Conservation (phyloP, 2,329 filamentous ascomycete species). For the Fusarium sp. region DNA sequence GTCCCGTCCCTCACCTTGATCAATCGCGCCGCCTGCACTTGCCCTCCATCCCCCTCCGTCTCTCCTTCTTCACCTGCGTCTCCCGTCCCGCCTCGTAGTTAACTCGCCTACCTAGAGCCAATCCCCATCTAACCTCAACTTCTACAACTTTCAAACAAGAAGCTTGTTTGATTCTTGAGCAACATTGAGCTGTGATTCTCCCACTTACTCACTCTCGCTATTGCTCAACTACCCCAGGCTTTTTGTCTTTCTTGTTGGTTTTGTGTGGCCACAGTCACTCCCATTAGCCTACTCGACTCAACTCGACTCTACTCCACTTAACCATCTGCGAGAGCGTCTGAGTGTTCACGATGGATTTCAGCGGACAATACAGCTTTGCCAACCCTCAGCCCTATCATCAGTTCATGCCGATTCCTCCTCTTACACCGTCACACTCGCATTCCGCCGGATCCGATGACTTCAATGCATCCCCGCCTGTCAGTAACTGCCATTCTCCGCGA, state of each 20-base stretch:
- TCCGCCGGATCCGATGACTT: conserved; percentile 70
- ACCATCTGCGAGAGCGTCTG: conserved; percentile 8
- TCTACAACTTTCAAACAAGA: conserved; percentile 26
- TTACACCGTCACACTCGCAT: conserved; percentile 70
- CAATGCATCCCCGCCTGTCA: conserved; percentile 69
- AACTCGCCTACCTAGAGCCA: conserved; percentile 21
- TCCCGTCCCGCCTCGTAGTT: conserved; percentile 18
- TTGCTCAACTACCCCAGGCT: conserved; percentile 13
- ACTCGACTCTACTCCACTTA: conserved; percentile 23
- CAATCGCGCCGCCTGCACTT: conserved; percentile 17
- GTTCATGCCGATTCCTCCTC: conserved; percentile 68
- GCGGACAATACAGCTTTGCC: conserved; percentile 63
- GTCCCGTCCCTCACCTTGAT: background rate
- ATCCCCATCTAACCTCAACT: conserved; percentile 22
- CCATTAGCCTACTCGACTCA: conserved; percentile 25
- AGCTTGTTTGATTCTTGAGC: conserved; percentile 1
- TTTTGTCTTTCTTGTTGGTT: conserved; percentile 5
- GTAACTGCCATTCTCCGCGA: conserved; percentile 53
- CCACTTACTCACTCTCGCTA: background rate
- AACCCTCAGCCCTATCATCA: conserved; percentile 67
- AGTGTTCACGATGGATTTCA: conserved; percentile 65
- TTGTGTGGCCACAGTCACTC: conserved; percentile 11
- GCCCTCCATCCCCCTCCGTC: conserved; percentile 19
- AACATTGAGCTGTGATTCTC: conserved; percentile 18
- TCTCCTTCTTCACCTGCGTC: conserved; percentile 27